Conservation (phyloP, 208 protist genomes). For the Blechomonas ayalai region DNA sequence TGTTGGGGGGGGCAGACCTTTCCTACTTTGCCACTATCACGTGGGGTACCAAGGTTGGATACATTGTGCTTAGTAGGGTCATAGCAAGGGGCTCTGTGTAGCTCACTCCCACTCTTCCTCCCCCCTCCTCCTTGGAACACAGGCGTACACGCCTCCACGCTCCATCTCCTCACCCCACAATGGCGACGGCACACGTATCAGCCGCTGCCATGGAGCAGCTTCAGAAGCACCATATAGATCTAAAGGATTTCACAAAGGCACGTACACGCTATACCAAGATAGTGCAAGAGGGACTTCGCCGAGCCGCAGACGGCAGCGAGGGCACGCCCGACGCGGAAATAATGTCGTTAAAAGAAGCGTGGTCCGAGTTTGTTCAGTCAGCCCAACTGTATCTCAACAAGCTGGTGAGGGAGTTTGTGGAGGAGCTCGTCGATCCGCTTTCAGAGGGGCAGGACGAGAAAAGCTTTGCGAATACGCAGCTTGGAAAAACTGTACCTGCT, state of each 20-base stretch:
- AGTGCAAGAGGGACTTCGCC: slow-evolving; percentile 15
- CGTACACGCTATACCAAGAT: slow-evolving; percentile 38
- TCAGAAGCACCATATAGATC: slow-evolving; percentile 59
- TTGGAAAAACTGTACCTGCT: no score
- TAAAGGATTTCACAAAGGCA: slow-evolving; percentile 73
- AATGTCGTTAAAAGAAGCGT: slow-evolving; percentile 26
- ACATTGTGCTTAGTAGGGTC: no score
- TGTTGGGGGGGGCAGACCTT: no score
- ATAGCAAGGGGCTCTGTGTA: no score
- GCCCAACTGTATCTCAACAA: slow-evolving; percentile 36
- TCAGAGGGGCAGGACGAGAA: no score
- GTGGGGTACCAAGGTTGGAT: no score
- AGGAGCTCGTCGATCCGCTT: slow-evolving; percentile 14
- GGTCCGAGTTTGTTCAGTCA: slow-evolving; percentile 44
- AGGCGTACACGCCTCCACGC: background rate
- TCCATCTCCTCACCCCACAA: slow-evolving; percentile 5
- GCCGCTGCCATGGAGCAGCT: slow-evolving; percentile 46
- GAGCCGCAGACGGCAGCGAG: background rate
- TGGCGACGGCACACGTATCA: slow-evolving; percentile 44
- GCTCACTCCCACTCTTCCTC: no score
- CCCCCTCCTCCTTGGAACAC: no score
- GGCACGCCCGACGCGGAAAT: slow-evolving; percentile 27
- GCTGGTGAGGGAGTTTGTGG: slow-evolving; percentile 9
- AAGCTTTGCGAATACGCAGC: no score
- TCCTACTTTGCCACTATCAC: no score